Evolutionary conservation across 306 rosid genomes (phyloP), one percentile per base, ranked within the genome.

Genomic region (Medicago truncatula): DNA sequence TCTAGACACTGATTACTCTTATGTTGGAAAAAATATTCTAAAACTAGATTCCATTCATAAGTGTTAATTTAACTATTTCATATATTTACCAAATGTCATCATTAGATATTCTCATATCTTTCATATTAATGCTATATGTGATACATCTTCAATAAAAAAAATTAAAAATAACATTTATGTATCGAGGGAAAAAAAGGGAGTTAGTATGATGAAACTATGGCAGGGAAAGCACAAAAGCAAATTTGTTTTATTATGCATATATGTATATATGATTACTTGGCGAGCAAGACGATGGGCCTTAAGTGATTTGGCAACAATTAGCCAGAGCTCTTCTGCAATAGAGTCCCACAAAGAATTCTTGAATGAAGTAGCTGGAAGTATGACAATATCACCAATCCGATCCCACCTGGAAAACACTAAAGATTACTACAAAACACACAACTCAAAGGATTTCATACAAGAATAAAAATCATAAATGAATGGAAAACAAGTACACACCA

Each of bases 271-370:
- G 80, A 86, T 86, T 81, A 90, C 97, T 66, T 90, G 99, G 80
- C 89, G 96, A 65, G 97, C 97, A 78, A 92, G 97, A 49, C 93
- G 90, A 52, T 39, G 68, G 43, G 92, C 78, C 87, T 89, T 91
- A 40, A 95, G 93, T 54, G 92, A 87, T 78, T 86, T 88, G 61
- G 96, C 89, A 84, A 90, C 74, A 67, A 80, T 56, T 68, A 81
- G 91, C 99, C 99, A 95, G 71, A 95, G 87, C 67, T 88, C 99
- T 70, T 76, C 78, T 49, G 82, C 88, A 49, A 90, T 61, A 60
- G 96, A 82, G 76, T 83, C 86, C 97, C 99, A 90, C 63, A 81
- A 31, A 43, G 88, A 84, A 86, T 85, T 86, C 85, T 85, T 90
- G 81, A 95, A 92, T 43, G 96, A 87, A 73, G 89, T 80, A 52